A percentile compares a stretch with the other conserved stretches of the same genome.
phyloP scores from a whole-genome alignment of 257 asterid genomes.

The Solanum ossicruentum region DNA sequence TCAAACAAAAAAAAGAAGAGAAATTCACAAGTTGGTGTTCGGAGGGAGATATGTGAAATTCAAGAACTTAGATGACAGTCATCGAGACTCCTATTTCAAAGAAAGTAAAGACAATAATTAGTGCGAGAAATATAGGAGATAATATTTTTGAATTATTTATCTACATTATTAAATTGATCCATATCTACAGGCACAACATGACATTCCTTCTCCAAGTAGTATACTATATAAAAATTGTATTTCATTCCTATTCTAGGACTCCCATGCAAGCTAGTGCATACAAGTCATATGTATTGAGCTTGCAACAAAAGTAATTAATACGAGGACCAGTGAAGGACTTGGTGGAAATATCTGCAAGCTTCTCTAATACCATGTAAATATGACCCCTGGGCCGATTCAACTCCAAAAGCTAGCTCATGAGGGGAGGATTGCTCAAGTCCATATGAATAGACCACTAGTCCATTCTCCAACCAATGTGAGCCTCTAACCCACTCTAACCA shows the following conservation, averaged over 20 bases:
- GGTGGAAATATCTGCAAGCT: neutral
- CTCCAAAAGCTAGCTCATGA: neutral
- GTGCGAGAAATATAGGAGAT: neutral
- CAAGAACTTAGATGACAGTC: neutral
- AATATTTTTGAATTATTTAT: neutral
- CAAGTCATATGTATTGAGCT: neutral
- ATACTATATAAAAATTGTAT: neutral
- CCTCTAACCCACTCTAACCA: neutral
- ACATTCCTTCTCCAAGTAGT: neutral
- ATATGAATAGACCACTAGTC: neutral
- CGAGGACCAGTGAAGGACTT: neutral
- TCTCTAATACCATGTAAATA: neutral
- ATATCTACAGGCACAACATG: neutral
- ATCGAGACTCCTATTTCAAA: neutral
- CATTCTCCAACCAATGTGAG: neutral
- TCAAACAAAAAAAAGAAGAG: neutral
- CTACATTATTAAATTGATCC: neutral
- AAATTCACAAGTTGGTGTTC: neutral
- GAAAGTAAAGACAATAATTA: neutral
- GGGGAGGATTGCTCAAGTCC: neutral
- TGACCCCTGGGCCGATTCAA: neutral
- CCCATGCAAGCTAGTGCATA: neutral
- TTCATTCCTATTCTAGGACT: neutral
- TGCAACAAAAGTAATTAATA: neutral
- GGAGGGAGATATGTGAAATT: neutral